Evolutionary conservation across 1,284 basidiomycete species (phyloP), one percentile per base, ranked within the genome.

Genomic region (Rhodotorula sp.): DNA sequence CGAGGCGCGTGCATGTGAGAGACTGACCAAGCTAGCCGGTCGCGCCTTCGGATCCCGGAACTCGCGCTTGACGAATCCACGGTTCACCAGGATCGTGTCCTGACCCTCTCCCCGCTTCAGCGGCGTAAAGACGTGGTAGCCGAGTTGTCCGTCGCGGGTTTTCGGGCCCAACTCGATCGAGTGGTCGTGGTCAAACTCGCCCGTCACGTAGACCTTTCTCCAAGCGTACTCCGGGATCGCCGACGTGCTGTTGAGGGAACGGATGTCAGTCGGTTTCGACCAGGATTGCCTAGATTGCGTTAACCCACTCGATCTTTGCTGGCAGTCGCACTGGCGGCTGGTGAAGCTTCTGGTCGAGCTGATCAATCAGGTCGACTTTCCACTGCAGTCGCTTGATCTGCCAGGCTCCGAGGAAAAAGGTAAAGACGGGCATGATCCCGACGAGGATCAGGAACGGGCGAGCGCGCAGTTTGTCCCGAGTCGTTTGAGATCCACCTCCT

Each of bases 321-420:
- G 95, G 95, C 33, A 99, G 83, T 33, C 84, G 79, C 69, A 99
- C 86, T 0, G 96, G 91, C 48, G 87, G 86, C 44, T 89, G 85
- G 71, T 89, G 85, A 42, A 98, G 83, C 82, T 98, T 97, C 80
- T 91, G 88, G 79, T 97, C 91, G 56, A 99, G 84, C 79, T 98
- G 93, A 75, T 97, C 92, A 74, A 99, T 97, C 70, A 99, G 84
- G 63, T 87, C 86, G 45, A 97, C 84, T 82, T 99, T 99, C 96
- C 96, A 99, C 79, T 92, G 87, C 56, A 99, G 85, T 54, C 96
- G 86, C 77, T 92, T 86, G 45, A 87, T 77, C 79, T 99, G 95
- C 96, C 95, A 99, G 48, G 89, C 88, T 29, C 95, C 95, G 69
- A 99, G 84, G n/a, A 85, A 89, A 75, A 95, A 93, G 0, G 93